Evolutionary conservation across 495 filamentous ascomycete species (phyloP).

Genomic region (Cryomyces minteri): DNA sequence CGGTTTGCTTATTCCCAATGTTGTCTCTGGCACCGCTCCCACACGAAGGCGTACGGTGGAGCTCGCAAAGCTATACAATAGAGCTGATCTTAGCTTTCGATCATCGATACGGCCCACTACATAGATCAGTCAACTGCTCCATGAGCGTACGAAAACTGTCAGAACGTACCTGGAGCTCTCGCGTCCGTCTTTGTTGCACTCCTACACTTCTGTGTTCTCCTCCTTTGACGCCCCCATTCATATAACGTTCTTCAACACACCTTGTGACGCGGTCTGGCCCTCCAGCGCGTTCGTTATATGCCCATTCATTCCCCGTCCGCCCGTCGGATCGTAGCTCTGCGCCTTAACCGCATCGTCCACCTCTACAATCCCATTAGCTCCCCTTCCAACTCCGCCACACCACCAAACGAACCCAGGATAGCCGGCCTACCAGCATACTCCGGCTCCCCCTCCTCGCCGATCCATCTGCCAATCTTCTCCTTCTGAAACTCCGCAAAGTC

Average conservation of each 20-base stretch:
- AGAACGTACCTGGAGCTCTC: too few relatives aligned
- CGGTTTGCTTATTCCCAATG: too few relatives aligned
- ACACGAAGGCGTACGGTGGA: too few relatives aligned
- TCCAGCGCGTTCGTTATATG: conserved; percentile 15
- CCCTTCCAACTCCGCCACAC: not conserved
- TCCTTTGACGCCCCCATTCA: conserved; percentile 2
- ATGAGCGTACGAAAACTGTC: too few relatives aligned
- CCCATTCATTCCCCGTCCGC: conserved; percentile 19
- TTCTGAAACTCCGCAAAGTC: conserved; percentile 36
- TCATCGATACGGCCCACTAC: too few relatives aligned
- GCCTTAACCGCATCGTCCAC: conserved; percentile 18
- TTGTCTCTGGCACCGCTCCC: too few relatives aligned
- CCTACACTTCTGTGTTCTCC: too few relatives aligned
- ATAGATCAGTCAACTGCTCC: too few relatives aligned
- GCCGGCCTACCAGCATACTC: conserved; percentile 19
- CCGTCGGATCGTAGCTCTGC: conserved; percentile 15
- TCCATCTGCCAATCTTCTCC: conserved; percentile 18
- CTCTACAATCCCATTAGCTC: conserved; percentile 7
- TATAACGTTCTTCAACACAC: conserved; percentile 17
- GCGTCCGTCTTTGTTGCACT: too few relatives aligned
- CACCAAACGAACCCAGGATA: not conserved
- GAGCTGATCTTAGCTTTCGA: too few relatives aligned
- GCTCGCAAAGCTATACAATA: too few relatives aligned
- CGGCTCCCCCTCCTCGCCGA: conserved; percentile 14
- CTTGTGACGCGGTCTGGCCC: conserved; percentile 8